A percentile compares a stretch with the other conserved stretches of the same genome.
Conservation (phyloP, 495 filamentous ascomycete species). For the Xylaria castorea region DNA sequence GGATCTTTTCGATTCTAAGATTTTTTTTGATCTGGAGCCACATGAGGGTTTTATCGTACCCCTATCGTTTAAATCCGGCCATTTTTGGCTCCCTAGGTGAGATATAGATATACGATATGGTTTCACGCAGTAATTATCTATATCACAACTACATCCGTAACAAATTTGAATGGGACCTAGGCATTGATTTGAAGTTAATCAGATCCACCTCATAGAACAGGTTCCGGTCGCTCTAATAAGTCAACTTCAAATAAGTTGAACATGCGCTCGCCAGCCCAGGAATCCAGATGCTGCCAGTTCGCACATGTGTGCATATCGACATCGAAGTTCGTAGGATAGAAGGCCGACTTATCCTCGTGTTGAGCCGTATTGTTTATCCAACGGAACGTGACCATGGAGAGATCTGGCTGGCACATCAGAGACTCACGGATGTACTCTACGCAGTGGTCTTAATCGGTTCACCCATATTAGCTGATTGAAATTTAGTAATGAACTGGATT, state of each 20-base stretch:
- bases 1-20: neutral
- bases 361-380: conserved; percentile 12
- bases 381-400: conserved; percentile 7
- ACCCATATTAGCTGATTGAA: neutral
- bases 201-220: neutral
- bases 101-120: neutral
- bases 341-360: conserved; percentile 4
- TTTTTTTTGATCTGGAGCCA: neutral
- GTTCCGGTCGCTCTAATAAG: neutral
- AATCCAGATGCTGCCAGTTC: conserved; percentile 6
- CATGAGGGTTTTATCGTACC: neutral
- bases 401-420: conserved; percentile 10
- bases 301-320: conserved; percentile 1
- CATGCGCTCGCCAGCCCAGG: conserved; percentile 11
- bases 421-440: conserved; percentile 1
- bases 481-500: neutral
- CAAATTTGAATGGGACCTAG: neutral
- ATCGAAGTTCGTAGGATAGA: conserved; percentile 9
- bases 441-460: neutral
- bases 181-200: neutral
- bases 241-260: conserved; percentile 7
- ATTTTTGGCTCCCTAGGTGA: neutral
- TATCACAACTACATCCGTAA: neutral
- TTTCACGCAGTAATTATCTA: neutral
- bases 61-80: neutral